Conservation (phyloP, 2,329 filamentous ascomycete species). For the Penicillium sp. region DNA sequence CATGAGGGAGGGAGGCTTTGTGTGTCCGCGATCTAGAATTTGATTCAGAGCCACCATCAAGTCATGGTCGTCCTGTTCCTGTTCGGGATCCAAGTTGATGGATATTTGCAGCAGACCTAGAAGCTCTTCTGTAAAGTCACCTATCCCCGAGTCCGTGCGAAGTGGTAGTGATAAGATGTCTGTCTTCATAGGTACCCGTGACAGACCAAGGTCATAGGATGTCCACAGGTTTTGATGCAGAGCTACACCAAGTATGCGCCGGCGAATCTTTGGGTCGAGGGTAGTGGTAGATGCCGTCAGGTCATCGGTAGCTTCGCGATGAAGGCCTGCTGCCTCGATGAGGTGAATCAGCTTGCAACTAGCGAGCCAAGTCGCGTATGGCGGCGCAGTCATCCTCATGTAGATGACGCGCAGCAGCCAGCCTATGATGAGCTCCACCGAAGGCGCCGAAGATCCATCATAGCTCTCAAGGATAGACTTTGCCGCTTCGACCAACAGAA, state of each 20-base stretch:
- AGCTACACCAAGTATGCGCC: slow-evolving; percentile 54
- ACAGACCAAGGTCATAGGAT: slow-evolving; percentile 62
- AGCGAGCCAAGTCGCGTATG: slow-evolving; percentile 51
- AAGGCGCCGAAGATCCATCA: slow-evolving; percentile 25
- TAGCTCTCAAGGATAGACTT: slow-evolving; percentile 48
- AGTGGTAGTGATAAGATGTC: slow-evolving; percentile 37
- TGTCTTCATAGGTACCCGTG: slow-evolving; percentile 52
- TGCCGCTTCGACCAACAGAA: slow-evolving; percentile 53
- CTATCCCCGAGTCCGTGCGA: slow-evolving; percentile 40
- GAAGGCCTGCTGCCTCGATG: slow-evolving; percentile 54
- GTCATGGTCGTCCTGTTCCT: slow-evolving; percentile 45
- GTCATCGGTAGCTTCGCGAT: slow-evolving; percentile 27
- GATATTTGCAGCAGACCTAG: slow-evolving; percentile 58
- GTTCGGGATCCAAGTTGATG: slow-evolving; percentile 57
- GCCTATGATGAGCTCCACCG: slow-evolving; percentile 34
- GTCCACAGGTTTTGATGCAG: slow-evolving; percentile 64
- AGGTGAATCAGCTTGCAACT: slow-evolving; percentile 50
- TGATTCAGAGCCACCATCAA: slow-evolving; percentile 46
- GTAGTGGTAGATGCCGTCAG: neutral
- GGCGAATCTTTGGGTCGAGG: slow-evolving; percentile 40
- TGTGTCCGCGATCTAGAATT: slow-evolving; percentile 47
- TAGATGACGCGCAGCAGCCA: slow-evolving; percentile 60
- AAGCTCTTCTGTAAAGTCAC: slow-evolving; percentile 56
- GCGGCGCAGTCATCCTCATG: slow-evolving; percentile 56
- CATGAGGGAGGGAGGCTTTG: slow-evolving; percentile 51